Evolutionary conservation across 352 stramenopile genomes (phyloP).

Genomic region (Phytophthora palmivora): DNA sequence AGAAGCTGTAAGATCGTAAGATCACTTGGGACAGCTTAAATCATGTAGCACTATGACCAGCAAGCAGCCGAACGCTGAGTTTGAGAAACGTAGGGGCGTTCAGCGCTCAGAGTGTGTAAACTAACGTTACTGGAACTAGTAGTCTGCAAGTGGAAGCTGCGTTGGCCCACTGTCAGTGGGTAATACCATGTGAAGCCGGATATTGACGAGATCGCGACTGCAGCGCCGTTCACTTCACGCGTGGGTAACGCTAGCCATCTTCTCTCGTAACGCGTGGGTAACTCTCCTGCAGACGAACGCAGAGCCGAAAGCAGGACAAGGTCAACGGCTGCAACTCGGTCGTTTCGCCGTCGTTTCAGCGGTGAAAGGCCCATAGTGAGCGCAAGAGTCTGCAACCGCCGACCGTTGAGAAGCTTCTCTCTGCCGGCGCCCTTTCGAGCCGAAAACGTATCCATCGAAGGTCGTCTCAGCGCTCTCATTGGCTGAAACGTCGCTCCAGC

Average conservation of each 20-base stretch:
- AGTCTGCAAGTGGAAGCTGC: too few species aligned
- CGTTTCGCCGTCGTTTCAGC: conserved; percentile 39
- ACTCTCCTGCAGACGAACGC: conserved; percentile 8
- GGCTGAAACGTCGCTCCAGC: not conserved
- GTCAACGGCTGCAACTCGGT: conserved; percentile 22
- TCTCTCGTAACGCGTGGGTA: conserved; percentile 2
- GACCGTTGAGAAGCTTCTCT: conserved; percentile 36
- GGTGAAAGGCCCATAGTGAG: conserved; percentile 15
- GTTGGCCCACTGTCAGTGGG: too few species aligned
- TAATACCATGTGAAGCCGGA: too few species aligned
- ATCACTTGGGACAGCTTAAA: not conserved
- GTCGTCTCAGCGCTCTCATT: conserved; percentile 10
- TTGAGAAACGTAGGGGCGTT: too few species aligned
- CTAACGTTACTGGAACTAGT: too few species aligned
- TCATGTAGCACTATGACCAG: not conserved
- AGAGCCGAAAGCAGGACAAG: not conserved
- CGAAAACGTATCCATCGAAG: conserved; percentile 31
- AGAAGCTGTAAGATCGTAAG: not conserved
- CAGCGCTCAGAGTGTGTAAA: too few species aligned
- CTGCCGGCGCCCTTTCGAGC: conserved; percentile 31
- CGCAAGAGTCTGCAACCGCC: conserved; percentile 32
- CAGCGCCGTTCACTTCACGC: conserved; percentile 3
- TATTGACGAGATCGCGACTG: not conserved
- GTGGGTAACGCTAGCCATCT: conserved; percentile 22
- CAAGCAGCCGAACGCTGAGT: not conserved